phyloP scores from a whole-genome alignment of 2,329 filamentous ascomycete species.

The Epichloe sylvatica region DNA sequence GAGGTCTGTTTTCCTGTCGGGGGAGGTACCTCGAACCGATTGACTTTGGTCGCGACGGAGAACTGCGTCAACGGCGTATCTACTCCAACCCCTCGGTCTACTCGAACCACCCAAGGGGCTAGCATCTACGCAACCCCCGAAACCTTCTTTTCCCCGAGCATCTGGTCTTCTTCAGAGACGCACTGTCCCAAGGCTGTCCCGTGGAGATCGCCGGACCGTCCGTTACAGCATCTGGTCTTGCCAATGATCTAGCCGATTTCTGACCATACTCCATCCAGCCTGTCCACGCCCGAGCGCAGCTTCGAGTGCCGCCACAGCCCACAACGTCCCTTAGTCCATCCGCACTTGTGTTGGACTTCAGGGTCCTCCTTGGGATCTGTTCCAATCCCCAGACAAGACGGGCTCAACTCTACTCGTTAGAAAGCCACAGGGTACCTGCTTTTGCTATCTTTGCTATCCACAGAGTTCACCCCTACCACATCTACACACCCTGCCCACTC shows the following conservation, averaged over 20 bases:
- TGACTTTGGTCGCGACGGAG: background rate
- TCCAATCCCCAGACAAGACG: conserved; percentile 1
- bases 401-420: background rate
- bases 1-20: background rate
- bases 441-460: background rate
- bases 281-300: conserved; percentile 9
- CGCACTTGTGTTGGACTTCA: conserved; percentile 6
- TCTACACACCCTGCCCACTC: background rate
- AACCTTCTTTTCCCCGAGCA: conserved; percentile 1
- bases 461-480: background rate
- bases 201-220: conserved; percentile 8
- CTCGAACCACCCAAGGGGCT: background rate
- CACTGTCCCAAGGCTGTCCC: conserved; percentile 2
- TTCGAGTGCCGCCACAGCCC: conserved; percentile 3
- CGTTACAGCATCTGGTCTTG: conserved; percentile 7
- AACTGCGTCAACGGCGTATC: conserved; percentile 1
- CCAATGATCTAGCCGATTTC: conserved; percentile 9
- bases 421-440: background rate
- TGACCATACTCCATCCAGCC: conserved; percentile 10
- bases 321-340: background rate
- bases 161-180: background rate
- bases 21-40: background rate
- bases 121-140: conserved; percentile 3
- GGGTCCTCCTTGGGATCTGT: conserved; percentile 6
- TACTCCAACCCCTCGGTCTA: background rate